These are phyloP conservation scores for Ziziphus jujuba DNA, from an alignment of 306 rosid genomes.

Conservation along the genomic window DNA sequence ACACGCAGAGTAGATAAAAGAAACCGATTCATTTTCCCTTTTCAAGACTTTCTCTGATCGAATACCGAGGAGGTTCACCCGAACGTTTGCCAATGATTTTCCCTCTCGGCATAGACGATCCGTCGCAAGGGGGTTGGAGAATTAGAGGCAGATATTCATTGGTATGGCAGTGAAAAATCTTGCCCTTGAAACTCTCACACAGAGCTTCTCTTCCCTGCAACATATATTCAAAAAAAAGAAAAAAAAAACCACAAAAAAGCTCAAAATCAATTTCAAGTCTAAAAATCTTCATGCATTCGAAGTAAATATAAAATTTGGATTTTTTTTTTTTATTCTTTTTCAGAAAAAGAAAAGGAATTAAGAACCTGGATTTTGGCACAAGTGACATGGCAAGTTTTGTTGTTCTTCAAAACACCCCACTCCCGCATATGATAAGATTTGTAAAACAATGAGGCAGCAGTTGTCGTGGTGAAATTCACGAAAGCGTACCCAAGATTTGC, in stretches of 20 bases:
- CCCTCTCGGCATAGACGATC: background rate
- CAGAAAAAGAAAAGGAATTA: too few relatives aligned
- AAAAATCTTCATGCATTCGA: too few relatives aligned
- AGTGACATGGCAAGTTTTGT: conserved; percentile 45
- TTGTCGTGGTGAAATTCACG: conserved; percentile 47
- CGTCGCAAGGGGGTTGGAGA: conserved; percentile 39
- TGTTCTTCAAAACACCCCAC: conserved; percentile 36
- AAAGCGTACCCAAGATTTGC: conserved; percentile 68
- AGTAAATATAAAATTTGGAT: background rate
- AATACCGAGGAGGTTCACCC: conserved; percentile 14
- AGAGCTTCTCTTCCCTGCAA: conserved; percentile 44
- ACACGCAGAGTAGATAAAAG: background rate
- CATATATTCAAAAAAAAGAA: background rate
- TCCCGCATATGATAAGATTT: conserved; percentile 12
- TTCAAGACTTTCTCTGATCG: background rate
- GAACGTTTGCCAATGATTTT: conserved; percentile 20
- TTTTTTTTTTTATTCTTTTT: background rate
- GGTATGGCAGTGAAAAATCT: conserved; percentile 41
- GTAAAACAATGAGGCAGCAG: conserved; percentile 42
- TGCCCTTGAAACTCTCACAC: conserved; percentile 23
- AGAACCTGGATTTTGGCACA: conserved; percentile 49
- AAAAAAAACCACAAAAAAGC: background rate
- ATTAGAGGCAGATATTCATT: conserved; percentile 39
- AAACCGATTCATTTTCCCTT: background rate
- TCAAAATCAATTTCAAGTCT: too few relatives aligned